Evolutionary conservation across 2,329 filamentous ascomycete species (phyloP).

Genomic region (Xylaria sp.): DNA sequence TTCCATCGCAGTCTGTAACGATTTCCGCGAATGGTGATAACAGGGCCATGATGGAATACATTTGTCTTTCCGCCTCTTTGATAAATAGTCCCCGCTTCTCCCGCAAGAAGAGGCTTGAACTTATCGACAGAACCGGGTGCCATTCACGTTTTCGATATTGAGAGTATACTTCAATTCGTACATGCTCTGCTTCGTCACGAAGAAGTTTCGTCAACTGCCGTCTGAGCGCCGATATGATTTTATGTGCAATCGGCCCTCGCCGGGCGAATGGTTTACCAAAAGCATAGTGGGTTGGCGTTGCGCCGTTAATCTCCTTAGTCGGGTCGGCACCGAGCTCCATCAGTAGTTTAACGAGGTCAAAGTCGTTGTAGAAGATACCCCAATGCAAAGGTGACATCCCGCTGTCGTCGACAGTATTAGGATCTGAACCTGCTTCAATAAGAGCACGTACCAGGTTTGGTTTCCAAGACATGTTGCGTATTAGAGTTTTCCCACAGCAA

Average conservation of each 20-base stretch:
- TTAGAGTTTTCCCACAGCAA: not conserved
- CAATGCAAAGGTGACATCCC: slow-evolving; percentile 22
- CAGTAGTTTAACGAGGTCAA: slow-evolving; percentile 6
- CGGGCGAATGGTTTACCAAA: slow-evolving; percentile 21
- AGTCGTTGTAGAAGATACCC: slow-evolving; percentile 6
- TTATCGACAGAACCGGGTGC: not conserved
- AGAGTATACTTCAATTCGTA: not conserved
- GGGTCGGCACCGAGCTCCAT: slow-evolving; percentile 23
- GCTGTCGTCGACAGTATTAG: slow-evolving; percentile 13
- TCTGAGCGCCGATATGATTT: not conserved
- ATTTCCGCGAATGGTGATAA: not conserved
- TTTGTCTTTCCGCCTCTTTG: not conserved
- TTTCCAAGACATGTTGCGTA: slow-evolving; percentile 6
- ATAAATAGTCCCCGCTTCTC: not conserved
- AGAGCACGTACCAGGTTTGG: slow-evolving; percentile 21
- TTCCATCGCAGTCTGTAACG: not conserved
- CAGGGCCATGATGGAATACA: slow-evolving; percentile 1
- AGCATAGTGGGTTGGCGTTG: slow-evolving; percentile 22
- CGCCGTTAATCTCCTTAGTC: not conserved
- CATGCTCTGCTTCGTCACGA: not conserved
- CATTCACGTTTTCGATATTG: not conserved
- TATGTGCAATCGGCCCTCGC: not conserved
- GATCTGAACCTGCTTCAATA: slow-evolving; percentile 11
- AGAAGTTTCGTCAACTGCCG: not conserved
- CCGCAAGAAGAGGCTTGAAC: not conserved